A percentile compares a stretch with the other conserved stretches of the same genome.
These are phyloP conservation scores for Trichophyton rubrum DNA, from an alignment of 2,329 filamentous ascomycete species.

Conservation along the genomic window DNA sequence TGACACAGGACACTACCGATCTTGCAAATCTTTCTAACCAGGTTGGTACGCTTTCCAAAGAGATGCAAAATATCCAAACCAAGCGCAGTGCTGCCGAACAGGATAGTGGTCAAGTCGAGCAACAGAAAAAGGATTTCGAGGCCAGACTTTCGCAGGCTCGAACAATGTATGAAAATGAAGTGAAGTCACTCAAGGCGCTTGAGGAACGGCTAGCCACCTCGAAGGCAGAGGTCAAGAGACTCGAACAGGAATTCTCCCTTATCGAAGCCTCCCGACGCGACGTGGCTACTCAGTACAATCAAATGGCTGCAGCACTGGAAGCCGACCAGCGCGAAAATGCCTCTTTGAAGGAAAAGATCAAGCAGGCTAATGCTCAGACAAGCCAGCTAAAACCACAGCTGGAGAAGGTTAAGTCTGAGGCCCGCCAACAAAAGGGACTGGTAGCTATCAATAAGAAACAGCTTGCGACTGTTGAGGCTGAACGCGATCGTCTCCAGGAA, in stretches of 20 bases:
- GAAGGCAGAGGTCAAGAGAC: conserved; percentile 67
- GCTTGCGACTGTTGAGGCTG: conserved; percentile 72
- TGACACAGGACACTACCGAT: conserved; percentile 81
- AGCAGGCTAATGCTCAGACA: conserved; percentile 68
- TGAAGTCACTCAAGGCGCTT: conserved; percentile 67
- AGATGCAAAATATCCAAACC: conserved; percentile 84
- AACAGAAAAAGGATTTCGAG: conserved; percentile 90
- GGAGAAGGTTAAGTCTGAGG: conserved; percentile 84
- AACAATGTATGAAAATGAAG: conserved; percentile 83
- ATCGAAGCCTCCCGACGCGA: conserved; percentile 73
- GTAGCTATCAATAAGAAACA: conserved; percentile 99
- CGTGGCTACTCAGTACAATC: conserved; percentile 67
- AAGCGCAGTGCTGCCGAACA: conserved; percentile 69
- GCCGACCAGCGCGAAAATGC: conserved; percentile 82
- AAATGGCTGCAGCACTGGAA: conserved; percentile 60
- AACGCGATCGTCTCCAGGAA: conserved; percentile 72
- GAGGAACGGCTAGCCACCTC: conserved; percentile 70
- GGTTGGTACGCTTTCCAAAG: conserved; percentile 75
- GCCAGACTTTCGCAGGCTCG: conserved; percentile 74
- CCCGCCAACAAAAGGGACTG: conserved; percentile 87
- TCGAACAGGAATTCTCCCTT: conserved; percentile 71
- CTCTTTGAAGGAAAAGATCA: conserved; percentile 74
- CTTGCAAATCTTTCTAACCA: conserved; percentile 94
- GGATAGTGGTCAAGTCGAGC: conserved; percentile 65
- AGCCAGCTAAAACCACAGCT: conserved; percentile 75